Evolutionary conservation across 768 basidiomycete species (phyloP), one percentile per base, ranked within the genome.

Genomic region (Rhodotorula paludigena): DNA sequence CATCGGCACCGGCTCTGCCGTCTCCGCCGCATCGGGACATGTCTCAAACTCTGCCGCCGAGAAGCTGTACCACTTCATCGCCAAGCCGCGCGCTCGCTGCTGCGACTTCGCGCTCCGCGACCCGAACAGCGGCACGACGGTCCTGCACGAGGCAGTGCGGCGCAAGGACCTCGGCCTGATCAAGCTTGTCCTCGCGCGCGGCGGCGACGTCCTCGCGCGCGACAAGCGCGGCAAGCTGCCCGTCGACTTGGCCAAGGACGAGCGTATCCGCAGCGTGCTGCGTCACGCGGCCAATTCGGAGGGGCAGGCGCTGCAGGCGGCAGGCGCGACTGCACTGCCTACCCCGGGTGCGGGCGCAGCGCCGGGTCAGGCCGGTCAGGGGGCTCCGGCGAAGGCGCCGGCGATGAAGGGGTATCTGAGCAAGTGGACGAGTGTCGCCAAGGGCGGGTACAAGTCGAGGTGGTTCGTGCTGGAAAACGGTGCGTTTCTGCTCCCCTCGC

Each of bases 391-490:
- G 41, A 42, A 42, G 41, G 25, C 25, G 81, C 1, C 87, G 0
- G 77, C 81, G 5, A 78, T 90, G 63, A 86, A 84, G 69, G 90
- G 89, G 0, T 90, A 90, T 80, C 57, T 80, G 28, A 90, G 89
- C 78, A 97, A 97, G 77, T 96, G 92, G 76, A 86, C 88, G 2
- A 97, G 96, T 73, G 89, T 96, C 45, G 90, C 90, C 0, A 87
- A 85, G 73, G 92, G 93, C 0, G 47, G 47, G 25, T 94, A 92
- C 76, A 86, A 85, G 66, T 88, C 89, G 0, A 82, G 92, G 1
- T 96, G 92, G 91, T 94, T 97, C 75, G 90, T 94, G 0, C 83
- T 96, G 28, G 87, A 89, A 74, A 84, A 87, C 60, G 92, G 71
- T 62, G 28, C 30, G 69, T 39, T 16, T 33, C 25, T 20, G 11